Percentiles rank a stretch among this genome's conserved stretches.
Conservation (phyloP, 1,284 basidiomycete genomes). For the Austroboletus novae-zelandiae region DNA sequence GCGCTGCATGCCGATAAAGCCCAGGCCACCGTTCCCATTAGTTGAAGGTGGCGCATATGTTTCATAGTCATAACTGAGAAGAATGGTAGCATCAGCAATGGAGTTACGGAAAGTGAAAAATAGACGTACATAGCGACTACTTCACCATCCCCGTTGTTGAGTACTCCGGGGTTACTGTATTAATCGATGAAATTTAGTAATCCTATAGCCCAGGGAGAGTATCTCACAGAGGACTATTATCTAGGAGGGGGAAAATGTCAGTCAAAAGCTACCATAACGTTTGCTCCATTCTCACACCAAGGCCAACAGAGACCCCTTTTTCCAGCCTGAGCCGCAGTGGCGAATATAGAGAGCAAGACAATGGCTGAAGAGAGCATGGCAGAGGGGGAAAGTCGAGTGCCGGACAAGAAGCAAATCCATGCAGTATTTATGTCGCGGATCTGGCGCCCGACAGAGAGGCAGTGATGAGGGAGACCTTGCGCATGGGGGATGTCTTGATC, state of each 20-base stretch:
- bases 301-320: slow-evolving; percentile 25
- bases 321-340: slow-evolving; percentile 16
- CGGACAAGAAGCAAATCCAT: background rate
- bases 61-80: slow-evolving; percentile 36
- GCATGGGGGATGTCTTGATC: background rate
- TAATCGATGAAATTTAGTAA: background rate
- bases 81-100: background rate
- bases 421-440: slow-evolving; percentile 19
- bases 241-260: slow-evolving; percentile 14
- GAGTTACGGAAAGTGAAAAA: background rate
- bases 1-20: slow-evolving; percentile 42
- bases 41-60: slow-evolving; percentile 34
- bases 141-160: slow-evolving; percentile 29
- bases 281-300: slow-evolving; percentile 16
- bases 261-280: background rate
- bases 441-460: background rate
- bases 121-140: slow-evolving; percentile 34
- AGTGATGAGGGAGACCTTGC: background rate
- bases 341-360: slow-evolving; percentile 13
- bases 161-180: slow-evolving; percentile 29
- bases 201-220: background rate
- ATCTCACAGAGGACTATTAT: slow-evolving; percentile 20
- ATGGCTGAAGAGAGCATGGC: slow-evolving; percentile 8
- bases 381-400: background rate
- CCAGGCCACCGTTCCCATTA: slow-evolving; percentile 33